Base-by-base conservation (phyloP, 352 stramenopile species). In the Elongisporangium undulatum region DNA sequence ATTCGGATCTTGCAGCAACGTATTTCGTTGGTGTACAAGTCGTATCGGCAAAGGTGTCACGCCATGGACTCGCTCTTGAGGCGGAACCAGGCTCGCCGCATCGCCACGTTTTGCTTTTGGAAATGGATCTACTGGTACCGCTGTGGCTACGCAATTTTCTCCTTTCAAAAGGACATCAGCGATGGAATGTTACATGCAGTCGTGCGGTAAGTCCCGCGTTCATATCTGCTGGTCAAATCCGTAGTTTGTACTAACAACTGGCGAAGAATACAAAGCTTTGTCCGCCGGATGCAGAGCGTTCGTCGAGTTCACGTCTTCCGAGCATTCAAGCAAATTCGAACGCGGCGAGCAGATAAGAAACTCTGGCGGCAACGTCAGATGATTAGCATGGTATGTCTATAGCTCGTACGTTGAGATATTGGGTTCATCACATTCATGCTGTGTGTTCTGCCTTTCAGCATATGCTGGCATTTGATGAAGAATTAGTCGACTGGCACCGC, bases 51-150 rank as follows among this genome's bases (percentile, higher is more conserved):
- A 17, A 21, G 60, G 16, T 34, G 23, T 10, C 39, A 53, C n/a
- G 24, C 53, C 23, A 67, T 55, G 23, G 20, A 22, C 0, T 17
- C 22, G 9, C 19, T 74, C 8, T 48, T 67, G 19, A 17, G n/a
- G 2, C 67, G 58, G 12, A 24, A 78, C 50, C 69, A 78, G 62
- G 58, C 48, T 13, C 17, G 39, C 5, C 59, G 59, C 15, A 67
- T 81, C 26, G 61, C 72, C 13, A 13, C 53, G 3, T 78, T 57
- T 24, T 81, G 72, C 63, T 82, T 79, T 54, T 79, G 72, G 72
- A 69, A 59, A 20, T 62, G 60, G 39, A 62, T 77, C 9, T 75
- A 82, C 51, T 55, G 53, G 21, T 53, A 12, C 1, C 62, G 72
- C 8, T 82, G 67, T 13, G 55, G 59, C 3, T 79, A 73, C 53